phyloP scores from a whole-genome alignment of 2,329 filamentous ascomycete genomes.

The Akanthomyces muscarius region DNA sequence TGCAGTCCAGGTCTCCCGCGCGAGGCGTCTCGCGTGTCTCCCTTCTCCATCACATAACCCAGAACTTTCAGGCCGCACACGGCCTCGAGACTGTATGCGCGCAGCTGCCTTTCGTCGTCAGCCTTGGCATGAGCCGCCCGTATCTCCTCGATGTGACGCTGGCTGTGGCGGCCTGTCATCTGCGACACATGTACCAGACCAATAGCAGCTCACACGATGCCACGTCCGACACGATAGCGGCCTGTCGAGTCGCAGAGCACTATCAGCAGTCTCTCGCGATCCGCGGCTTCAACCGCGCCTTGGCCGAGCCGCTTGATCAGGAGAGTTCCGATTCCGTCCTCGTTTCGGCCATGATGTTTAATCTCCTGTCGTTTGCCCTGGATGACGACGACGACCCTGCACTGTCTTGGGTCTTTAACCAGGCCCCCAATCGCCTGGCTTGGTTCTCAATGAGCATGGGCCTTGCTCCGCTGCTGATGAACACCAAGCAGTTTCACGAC shows the following conservation, averaged over 20 bases:
- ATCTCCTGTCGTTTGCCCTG: constrained; percentile 24
- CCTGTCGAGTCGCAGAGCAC: constrained; percentile 22
- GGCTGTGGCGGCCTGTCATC: constrained; percentile 24
- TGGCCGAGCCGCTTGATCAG: constrained; percentile 20
- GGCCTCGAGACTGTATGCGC: constrained; percentile 12
- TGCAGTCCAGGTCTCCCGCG: constrained; percentile 3
- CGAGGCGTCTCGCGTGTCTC: constrained; percentile 20
- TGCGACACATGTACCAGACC: constrained; percentile 20
- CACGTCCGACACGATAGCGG: not conserved
- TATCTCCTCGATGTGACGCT: constrained; percentile 24
- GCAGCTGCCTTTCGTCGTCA: constrained; percentile 18
- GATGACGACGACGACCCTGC: constrained; percentile 18
- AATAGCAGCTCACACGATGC: not conserved
- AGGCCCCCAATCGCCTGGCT: constrained; percentile 19
- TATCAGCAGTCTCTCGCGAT: constrained; percentile 24
- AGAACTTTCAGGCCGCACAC: constrained; percentile 9
- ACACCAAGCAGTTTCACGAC: constrained; percentile 20
- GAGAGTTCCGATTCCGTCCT: constrained; percentile 24
- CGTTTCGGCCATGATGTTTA: constrained; percentile 25
- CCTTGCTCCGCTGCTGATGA: constrained; percentile 22
- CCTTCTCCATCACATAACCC: constrained; percentile 21
- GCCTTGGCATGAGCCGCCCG: constrained; percentile 18
- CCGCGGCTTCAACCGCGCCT: constrained; percentile 21
- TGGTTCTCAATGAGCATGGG: constrained; percentile 26
- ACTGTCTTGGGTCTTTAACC: constrained; percentile 23